Base-by-base conservation (phyloP, 1,284 basidiomycete species). In the Trichosporon inkin region DNA sequence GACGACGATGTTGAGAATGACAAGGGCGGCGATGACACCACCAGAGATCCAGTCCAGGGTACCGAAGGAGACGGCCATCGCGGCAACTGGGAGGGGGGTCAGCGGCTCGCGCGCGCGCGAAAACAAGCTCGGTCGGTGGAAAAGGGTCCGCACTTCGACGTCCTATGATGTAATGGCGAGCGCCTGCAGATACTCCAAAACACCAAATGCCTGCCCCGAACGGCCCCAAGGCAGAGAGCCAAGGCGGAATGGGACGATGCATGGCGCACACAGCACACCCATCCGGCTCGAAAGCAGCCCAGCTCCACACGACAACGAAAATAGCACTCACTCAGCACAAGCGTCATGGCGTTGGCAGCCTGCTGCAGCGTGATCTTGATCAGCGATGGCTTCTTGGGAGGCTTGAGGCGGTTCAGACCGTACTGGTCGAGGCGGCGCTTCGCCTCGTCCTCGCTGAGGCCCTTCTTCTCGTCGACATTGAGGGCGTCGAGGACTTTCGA, bases 21-120 rank as follows among this genome's bases (percentile, higher is more conserved):
- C 84, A 28, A 88, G 82, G 36, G 83, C 84, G 14, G 83, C 83
- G 60, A 87, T 84, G 39, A 87, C 86, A 55, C 83, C 85, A 35
- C 84, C 85, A 68, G 84, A 84, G 61, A 87, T 83, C 77, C 82
- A 88, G 58, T 84, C 84, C 65, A 81, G 75, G n/a, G 84, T 83
- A 58, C 82, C 86, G 62, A 87, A 84, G 10, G 84, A 85, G 19
- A 86, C 80, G 10, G 82, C 82, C 78, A 87, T 81, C 20, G 85
- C 85, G 24, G 82, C 82, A 58, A 87, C 75, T 56, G 84, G 16
- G 28, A 24, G 14, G 16, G 14, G 35, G 6, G 53, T 62, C 47
- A 55, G 54, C 19, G 44, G 44, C 41, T n/a, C n/a, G n/a, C n/a
- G n/a, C n/a, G n/a, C n/a, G n/a, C n/a, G n/a, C n/a, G n/a, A n/a